These are phyloP conservation scores for Mediolabrus comicus DNA, from an alignment of 108 stramenopile species.

Conservation along the genomic window DNA sequence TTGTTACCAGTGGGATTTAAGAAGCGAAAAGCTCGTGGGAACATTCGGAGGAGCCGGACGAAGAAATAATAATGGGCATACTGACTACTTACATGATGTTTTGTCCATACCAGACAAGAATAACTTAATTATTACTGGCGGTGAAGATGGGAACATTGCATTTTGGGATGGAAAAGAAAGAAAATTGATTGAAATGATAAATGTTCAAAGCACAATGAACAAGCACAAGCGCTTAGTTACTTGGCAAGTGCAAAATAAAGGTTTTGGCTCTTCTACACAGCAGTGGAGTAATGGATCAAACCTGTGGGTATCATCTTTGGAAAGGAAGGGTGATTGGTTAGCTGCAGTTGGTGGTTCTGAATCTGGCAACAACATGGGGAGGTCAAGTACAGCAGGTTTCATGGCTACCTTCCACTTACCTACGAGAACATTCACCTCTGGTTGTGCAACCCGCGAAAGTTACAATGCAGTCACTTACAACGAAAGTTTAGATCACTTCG, in stretches of 20 bases:
- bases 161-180: constrained; percentile 51
- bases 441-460: constrained; percentile 44
- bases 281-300: constrained; percentile 33
- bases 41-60: constrained; percentile 33
- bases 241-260: constrained; percentile 14
- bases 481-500: constrained; percentile 30
- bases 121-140: constrained; percentile 43
- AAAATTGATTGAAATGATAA: constrained; percentile 43
- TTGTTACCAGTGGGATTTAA: constrained; percentile 62
- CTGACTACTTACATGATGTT: constrained; percentile 49
- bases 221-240: constrained; percentile 33
- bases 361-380: constrained; percentile 19
- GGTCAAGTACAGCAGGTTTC: constrained; percentile 36
- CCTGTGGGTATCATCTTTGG: constrained; percentile 45
- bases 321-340: constrained; percentile 44
- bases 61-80: constrained; percentile 22
- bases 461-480: constrained; percentile 33
- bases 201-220: constrained; percentile 39
- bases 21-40: constrained; percentile 34
- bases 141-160: constrained; percentile 53
- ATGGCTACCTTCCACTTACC: constrained; percentile 50
- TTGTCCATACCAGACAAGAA: constrained; percentile 12
- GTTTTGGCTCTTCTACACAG: constrained; percentile 17
- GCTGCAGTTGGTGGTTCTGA: constrained; percentile 48
- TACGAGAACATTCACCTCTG: constrained; percentile 53